Conservation (phyloP, 352 stramenopile genomes). For the Phytophthora palmivora region DNA sequence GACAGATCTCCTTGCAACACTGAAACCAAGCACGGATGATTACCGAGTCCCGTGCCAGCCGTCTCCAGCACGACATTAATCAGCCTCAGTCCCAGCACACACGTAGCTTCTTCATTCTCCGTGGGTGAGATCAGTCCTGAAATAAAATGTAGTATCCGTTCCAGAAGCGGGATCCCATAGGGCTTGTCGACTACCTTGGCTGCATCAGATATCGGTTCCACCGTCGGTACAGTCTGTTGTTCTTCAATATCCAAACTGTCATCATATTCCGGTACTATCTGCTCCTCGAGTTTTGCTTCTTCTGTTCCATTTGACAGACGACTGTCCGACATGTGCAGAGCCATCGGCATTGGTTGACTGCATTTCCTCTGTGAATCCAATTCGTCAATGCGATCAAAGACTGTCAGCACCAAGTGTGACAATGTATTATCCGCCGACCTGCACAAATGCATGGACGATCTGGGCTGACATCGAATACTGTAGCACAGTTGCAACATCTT, state of each 20-base stretch:
- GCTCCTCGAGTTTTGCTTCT: constrained; percentile 5
- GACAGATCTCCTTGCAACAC: constrained; percentile 96
- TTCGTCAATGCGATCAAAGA: constrained; percentile 94
- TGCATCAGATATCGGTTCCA: constrained; percentile 19
- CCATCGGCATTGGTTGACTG: constrained; percentile 14
- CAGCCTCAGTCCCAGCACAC: constrained; percentile 92
- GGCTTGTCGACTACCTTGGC: constrained; percentile 42
- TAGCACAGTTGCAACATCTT: constrained; percentile 97
- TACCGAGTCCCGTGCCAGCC: constrained; percentile 84
- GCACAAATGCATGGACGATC: constrained; percentile 91
- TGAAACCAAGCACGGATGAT: constrained; percentile 82
- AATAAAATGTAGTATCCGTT: constrained; percentile 95
- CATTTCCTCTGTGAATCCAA: constrained; percentile 45
- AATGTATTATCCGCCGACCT: constrained; percentile 96
- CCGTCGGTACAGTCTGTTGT: neutral
- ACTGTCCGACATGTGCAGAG: constrained; percentile 4
- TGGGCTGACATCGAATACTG: constrained; percentile 93
- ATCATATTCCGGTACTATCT: constrained; percentile 27
- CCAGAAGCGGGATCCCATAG: constrained; percentile 91
- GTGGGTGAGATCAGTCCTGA: constrained; percentile 93
- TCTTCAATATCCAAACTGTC: constrained; percentile 37
- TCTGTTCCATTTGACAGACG: constrained; percentile 1
- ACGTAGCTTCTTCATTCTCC: constrained; percentile 90
- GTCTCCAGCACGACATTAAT: constrained; percentile 98
- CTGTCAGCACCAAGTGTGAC: constrained; percentile 96